Conservation (phyloP, 2,329 filamentous ascomycete genomes). For the Arthrinium phaeospermum region DNA sequence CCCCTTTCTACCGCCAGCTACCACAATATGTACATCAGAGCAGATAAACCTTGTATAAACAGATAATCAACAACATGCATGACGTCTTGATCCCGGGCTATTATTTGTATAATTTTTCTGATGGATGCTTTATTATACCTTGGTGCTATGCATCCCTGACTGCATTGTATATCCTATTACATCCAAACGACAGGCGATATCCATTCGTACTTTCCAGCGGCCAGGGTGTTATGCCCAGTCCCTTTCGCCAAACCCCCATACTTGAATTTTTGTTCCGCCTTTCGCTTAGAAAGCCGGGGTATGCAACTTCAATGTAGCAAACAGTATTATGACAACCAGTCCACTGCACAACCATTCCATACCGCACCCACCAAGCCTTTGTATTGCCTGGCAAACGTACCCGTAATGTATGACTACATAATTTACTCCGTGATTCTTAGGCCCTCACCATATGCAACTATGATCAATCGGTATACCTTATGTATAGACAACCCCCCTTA, state of each 20-base stretch:
- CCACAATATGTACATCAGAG: conserved; percentile 16
- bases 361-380: background rate
- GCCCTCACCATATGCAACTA: background rate
- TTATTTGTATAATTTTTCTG: conserved; percentile 22
- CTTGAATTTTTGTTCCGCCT: background rate
- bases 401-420: too few species aligned
- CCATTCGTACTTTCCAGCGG: background rate
- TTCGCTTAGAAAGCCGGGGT: background rate
- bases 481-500: too few species aligned
- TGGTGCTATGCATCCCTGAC: background rate
- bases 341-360: background rate
- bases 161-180: background rate
- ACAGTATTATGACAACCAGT: background rate
- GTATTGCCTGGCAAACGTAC: background rate
- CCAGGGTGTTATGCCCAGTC: background rate
- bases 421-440: background rate
- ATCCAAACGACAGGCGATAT: background rate
- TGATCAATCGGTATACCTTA: background rate
- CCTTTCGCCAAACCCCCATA: background rate
- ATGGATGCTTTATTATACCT: background rate
- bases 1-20: conserved; percentile 17
- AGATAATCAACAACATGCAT: conserved; percentile 3
- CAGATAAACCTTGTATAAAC: conserved; percentile 18
- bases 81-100: background rate
- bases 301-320: background rate